Base-by-base conservation (phyloP, 345 rosid species). In the Nephelium lappaceum region DNA sequence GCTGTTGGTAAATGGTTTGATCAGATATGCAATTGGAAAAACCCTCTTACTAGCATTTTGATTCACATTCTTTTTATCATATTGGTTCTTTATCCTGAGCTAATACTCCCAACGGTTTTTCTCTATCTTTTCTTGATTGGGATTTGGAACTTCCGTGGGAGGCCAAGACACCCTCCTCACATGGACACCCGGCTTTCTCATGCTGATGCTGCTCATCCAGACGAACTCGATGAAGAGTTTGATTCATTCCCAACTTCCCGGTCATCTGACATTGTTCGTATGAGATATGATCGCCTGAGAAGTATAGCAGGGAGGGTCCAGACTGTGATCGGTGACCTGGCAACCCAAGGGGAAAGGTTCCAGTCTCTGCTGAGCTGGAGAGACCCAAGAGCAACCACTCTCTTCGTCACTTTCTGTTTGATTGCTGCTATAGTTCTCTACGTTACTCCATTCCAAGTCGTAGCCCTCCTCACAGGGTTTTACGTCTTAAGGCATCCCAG, bases 151-250 rank as follows among this genome's bases (percentile, higher is more conserved):
- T 96, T 79, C 82, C 88, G 98, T 41, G 78, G 95, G 95, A 88
- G 99, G 87, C 90, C 97, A 39, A 89, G 94, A 67, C 98, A 94
- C 80, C 99, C 98, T 36, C 97, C 98, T 43, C 92, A 96, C 91
- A 96, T 96, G 99, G 99, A 96, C 85, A 89, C 94, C 8, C 87
- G 92, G 1, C 85, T 96, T 38, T 96, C 99, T 45, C 94, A 92
- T 69, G 99, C 97, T 0, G 97, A 95, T 71, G 88, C 91, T 57
- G 95, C 87, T 24, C 93, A 91, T 74, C 99, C 98, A 0, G 98
- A 93, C 27, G 99, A 95, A 83, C 89, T 95, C 11, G 99, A 95
- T 21, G 99, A 95, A 83, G 99, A 95, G 81, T 94, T 96, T 7
- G 98, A 96, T 66, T 88, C 92, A 1, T 96, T 96, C 86, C 99